Percentiles rank a stretch among this genome's conserved stretches.
phyloP scores from a whole-genome alignment of 805 yeast species.

The Starmera amethionina region DNA sequence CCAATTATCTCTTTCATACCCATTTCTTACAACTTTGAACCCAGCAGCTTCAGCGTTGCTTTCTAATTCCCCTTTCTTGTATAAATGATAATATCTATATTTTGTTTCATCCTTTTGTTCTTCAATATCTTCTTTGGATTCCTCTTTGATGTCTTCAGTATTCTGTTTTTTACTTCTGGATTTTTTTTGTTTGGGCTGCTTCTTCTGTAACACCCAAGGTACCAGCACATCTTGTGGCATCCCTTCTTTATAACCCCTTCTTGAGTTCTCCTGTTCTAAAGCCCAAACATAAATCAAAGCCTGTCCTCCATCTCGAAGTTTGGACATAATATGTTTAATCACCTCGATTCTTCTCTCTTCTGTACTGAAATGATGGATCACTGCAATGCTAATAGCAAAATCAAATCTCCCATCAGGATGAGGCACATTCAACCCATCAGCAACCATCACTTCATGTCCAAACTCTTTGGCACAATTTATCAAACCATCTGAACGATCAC shows the following conservation, averaged over 20 bases:
- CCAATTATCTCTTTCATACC: slow-evolving; percentile 95
- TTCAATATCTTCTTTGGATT: slow-evolving; percentile 11
- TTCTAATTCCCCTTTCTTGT: slow-evolving; percentile 73
- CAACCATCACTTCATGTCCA: slow-evolving; percentile 50
- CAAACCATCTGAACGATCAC: slow-evolving; percentile 63
- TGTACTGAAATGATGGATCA: slow-evolving; percentile 91
- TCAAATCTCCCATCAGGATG: slow-evolving; percentile 40
- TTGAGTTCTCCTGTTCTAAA: slow-evolving; percentile 74
- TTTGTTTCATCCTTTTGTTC: slow-evolving; percentile 38
- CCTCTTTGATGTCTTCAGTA: slow-evolving; percentile 13
- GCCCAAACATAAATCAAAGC: slow-evolving; percentile 95
- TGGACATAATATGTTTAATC: slow-evolving; percentile 53
- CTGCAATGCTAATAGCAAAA: slow-evolving; percentile 93
- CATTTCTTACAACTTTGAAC: slow-evolving; percentile 52
- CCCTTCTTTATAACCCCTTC: slow-evolving; percentile 87
- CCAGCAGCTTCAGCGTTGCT: slow-evolving; percentile 67
- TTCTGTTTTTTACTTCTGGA: slow-evolving; percentile 16
- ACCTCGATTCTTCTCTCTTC: slow-evolving; percentile 71
- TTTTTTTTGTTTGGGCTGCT: slow-evolving; percentile 22
- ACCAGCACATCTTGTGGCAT: slow-evolving; percentile 91
- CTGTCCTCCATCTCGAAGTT: slow-evolving; percentile 49
- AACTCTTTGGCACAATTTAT: slow-evolving; percentile 48
- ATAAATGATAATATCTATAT: slow-evolving; percentile 83
- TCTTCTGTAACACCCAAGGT: slow-evolving; percentile 81
- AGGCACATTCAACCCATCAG: slow-evolving; percentile 71